Conservation (phyloP, 2,329 filamentous ascomycete species). For the Xylaria sp. region DNA sequence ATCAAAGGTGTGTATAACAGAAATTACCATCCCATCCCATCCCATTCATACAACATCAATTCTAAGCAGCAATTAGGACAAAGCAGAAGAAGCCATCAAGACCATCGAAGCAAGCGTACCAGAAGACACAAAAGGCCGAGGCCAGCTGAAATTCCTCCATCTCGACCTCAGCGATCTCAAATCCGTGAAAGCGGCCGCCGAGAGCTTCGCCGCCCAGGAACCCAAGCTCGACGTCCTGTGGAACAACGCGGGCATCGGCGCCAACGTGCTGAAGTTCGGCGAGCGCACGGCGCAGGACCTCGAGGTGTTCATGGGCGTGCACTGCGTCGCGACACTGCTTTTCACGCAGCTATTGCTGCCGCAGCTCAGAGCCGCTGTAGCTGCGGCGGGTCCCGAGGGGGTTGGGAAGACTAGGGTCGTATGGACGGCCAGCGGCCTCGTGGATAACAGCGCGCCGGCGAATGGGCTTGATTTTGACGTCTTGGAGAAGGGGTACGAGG, state of each 20-base stretch:
- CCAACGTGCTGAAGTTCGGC: constrained; percentile 32
- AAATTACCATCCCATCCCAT: neutral
- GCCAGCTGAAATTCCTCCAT: constrained; percentile 39
- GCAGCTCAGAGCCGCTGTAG: constrained; percentile 48
- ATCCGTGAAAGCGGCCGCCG: constrained; percentile 36
- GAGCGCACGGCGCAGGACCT: constrained; percentile 48
- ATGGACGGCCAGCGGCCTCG: constrained; percentile 47
- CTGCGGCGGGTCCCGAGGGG: constrained; percentile 22
- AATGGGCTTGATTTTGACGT: constrained; percentile 48
- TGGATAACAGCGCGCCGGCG: constrained; percentile 43
- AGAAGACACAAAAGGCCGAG: constrained; percentile 20
- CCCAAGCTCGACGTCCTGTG: constrained; percentile 40
- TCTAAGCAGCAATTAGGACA: constrained; percentile 47
- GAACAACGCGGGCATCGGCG: constrained; percentile 45
- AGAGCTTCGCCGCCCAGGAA: constrained; percentile 36
- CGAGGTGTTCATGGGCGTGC: constrained; percentile 50
- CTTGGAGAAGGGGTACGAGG: constrained; percentile 40
- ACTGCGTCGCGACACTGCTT: constrained; percentile 50
- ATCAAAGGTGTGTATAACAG: constrained; percentile 41
- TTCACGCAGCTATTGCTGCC: constrained; percentile 52
- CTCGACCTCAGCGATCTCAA: constrained; percentile 40
- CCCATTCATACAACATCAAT: constrained; percentile 35
- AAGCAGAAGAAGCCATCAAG: constrained; percentile 49
- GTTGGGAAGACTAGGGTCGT: constrained; percentile 40
- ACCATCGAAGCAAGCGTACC: constrained; percentile 40